Conservation (phyloP, 2,329 filamentous ascomycete genomes). For the Ilyonectria sp. region DNA sequence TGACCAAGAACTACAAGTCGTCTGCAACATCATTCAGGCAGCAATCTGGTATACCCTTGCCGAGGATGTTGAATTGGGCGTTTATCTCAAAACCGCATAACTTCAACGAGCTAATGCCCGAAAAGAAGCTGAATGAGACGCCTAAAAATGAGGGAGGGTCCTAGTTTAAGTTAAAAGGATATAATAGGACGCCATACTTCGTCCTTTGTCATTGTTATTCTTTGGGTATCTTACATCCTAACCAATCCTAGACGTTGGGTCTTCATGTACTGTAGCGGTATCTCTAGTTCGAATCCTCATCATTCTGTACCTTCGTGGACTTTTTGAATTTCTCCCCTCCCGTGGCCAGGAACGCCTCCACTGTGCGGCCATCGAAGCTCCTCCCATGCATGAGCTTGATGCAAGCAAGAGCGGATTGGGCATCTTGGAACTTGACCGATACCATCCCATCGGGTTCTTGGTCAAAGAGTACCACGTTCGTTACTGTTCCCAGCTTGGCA, state of each 20-base stretch:
- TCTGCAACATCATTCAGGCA: slow-evolving; percentile 80
- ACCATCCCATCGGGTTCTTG: slow-evolving; percentile 87
- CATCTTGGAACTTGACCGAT: slow-evolving; percentile 84
- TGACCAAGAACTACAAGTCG: slow-evolving; percentile 76
- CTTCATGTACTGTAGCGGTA: slow-evolving; percentile 15
- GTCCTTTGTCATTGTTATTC: slow-evolving; percentile 26
- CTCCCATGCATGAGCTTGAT: slow-evolving; percentile 84
- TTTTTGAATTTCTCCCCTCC: slow-evolving; percentile 83
- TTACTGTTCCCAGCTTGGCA: slow-evolving; percentile 87
- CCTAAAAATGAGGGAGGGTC: neutral
- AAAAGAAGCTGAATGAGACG: neutral
- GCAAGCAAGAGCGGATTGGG: slow-evolving; percentile 80
- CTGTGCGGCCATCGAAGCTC: slow-evolving; percentile 80
- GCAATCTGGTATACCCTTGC: slow-evolving; percentile 77
- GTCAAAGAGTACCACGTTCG: slow-evolving; percentile 93
- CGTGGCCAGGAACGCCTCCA: slow-evolving; percentile 80
- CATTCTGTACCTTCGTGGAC: slow-evolving; percentile 70
- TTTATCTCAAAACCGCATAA: slow-evolving; percentile 32
- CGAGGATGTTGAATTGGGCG: slow-evolving; percentile 59
- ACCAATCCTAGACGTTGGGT: slow-evolving; percentile 25
- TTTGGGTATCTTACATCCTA: slow-evolving; percentile 49
- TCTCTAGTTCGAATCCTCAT: slow-evolving; percentile 54
- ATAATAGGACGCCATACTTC: slow-evolving; percentile 1
- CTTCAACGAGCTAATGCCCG: neutral
- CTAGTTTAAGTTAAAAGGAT: neutral